These are phyloP conservation scores for Ochetophila trinervis DNA, from an alignment of 306 rosid genomes.

Conservation along the genomic window DNA sequence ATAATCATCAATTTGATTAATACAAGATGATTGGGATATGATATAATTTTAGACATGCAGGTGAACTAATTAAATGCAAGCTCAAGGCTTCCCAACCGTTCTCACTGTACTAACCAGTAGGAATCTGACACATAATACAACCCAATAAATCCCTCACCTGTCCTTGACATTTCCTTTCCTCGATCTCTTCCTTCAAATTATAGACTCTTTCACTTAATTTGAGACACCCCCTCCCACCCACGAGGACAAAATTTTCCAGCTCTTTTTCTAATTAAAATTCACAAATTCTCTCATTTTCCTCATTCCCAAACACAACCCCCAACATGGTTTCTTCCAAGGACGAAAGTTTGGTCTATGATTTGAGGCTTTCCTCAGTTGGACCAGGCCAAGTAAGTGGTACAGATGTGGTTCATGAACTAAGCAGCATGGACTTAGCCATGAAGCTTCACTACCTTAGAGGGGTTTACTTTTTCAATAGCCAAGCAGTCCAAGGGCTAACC, in stretches of 20 bases:
- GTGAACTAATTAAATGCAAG: constrained; percentile 1
- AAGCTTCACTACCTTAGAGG: constrained; percentile 72
- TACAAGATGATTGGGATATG: no score
- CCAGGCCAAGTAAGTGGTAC: constrained; percentile 36
- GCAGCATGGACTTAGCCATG: constrained; percentile 68
- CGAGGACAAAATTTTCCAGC: background rate
- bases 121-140: background rate
- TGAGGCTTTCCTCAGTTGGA: constrained; percentile 65
- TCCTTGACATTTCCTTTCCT: background rate
- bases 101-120: background rate
- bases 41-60: background rate
- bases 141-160: constrained; percentile 3
- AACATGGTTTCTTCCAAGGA: constrained; percentile 39
- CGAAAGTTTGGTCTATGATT: constrained; percentile 38
- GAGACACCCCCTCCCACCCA: background rate
- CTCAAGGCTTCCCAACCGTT: background rate
- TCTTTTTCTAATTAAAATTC: no score
- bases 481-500: constrained; percentile 32
- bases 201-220: background rate
- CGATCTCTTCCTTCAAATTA: background rate
- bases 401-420: constrained; percentile 34
- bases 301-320: background rate
- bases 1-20: no score
- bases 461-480: constrained; percentile 49
- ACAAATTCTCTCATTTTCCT: background rate